Base-by-base conservation (phyloP, 805 yeast species). In the Ogataea ramenticola region DNA sequence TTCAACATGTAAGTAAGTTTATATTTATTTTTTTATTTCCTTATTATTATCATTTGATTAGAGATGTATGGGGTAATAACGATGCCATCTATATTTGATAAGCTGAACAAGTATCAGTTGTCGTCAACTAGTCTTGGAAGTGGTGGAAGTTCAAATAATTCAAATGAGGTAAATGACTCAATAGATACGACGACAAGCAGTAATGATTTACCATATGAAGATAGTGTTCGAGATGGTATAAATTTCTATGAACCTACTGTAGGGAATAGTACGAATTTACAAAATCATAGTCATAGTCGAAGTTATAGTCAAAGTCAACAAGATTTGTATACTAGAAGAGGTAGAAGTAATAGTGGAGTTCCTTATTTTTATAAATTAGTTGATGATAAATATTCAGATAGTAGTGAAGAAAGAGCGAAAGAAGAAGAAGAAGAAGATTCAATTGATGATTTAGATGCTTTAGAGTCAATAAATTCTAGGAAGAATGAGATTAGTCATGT, bases 381-480 rank as follows among this genome's bases (percentile, higher is more conserved):
- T 10, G 10, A 10, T 24, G 27, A 24, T 10, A 24, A 24, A 10
- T 24, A 24, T 24, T 10, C 6, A 7, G 27, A 24, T 24, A 24
- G 27, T 24, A 10, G 10, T 24, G 27, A n/a, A n/a, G n/a, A n/a
- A n/a, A n/a, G n/a, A n/a, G n/a, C n/a, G n/a, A n/a, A n/a, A n/a
- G n/a, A n/a, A n/a, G n/a, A n/a, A n/a, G n/a, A n/a, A n/a, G n/a
- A n/a, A n/a, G n/a, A n/a, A n/a, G n/a, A 24, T 6, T 24, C 27
- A 7, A 44, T 41, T 24, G 43, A 47, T 26, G 46, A 45, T 17
- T 43, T 44, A 26, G 43, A 47, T 29, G 27, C 51, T 43, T 26
- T 43, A 26, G 14, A 34, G 17, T 33, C 36, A 4, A 16, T 16
- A n/a, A 15, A 15, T n/a, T n/a, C 34, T 11, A n/a, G n/a, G 4